A percentile compares a stretch with the other conserved stretches of the same genome.
Evolutionary conservation across 139 green algal species (phyloP).

Genomic region (Nannochloris sp.): DNA sequence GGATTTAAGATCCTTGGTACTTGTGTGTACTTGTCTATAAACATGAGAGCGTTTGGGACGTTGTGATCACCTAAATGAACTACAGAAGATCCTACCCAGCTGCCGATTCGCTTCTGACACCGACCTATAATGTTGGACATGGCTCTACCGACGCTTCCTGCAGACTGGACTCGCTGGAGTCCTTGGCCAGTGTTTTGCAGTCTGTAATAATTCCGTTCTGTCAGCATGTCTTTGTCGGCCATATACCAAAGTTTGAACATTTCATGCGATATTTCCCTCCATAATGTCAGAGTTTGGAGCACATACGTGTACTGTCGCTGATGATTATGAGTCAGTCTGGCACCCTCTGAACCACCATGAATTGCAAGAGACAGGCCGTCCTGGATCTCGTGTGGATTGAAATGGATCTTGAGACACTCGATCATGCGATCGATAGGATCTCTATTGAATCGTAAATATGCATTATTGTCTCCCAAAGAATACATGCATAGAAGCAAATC

Average conservation of each 20-base stretch:
- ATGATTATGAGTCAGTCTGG: conserved; percentile 82
- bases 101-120: conserved; percentile 71
- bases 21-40: conserved; percentile 96
- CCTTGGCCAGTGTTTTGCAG: conserved; percentile 88
- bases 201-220: conserved; percentile 61
- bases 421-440: conserved; percentile 62
- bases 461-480: conserved; percentile 88
- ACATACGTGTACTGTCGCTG: conserved; percentile 85
- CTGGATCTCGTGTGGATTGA: not conserved
- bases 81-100: conserved; percentile 85
- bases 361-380: not conserved
- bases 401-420: conserved; percentile 2
- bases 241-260: conserved; percentile 91
- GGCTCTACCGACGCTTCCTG: conserved; percentile 46
- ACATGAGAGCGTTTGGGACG: conserved; percentile 88
- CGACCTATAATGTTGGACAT: conserved; percentile 64
- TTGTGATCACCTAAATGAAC: conserved; percentile 95
- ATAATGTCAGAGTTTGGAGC: conserved; percentile 82
- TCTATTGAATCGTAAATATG: conserved; percentile 84
- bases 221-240: conserved; percentile 80
- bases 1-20: conserved; percentile 90
- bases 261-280: conserved; percentile 70
- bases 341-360: conserved; percentile 12
- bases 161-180: conserved; percentile 85
- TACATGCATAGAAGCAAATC: conserved; percentile 81